These are phyloP conservation scores for Chlorella sp. DNA, from an alignment of 139 green algal genomes.

Conservation along the genomic window DNA sequence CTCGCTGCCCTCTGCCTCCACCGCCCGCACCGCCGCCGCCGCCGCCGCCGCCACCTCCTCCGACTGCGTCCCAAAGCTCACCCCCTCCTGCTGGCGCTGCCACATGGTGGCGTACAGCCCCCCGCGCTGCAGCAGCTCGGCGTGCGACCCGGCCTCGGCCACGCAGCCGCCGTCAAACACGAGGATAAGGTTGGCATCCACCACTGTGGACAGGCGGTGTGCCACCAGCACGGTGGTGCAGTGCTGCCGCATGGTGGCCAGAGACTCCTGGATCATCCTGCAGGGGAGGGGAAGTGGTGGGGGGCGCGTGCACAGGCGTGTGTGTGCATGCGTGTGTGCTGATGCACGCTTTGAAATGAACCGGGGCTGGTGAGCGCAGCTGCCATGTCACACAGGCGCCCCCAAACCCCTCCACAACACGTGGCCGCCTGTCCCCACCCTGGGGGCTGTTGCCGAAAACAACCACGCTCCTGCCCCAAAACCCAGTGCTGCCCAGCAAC, in stretches of 20 bases:
- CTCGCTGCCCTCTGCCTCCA: not conserved
- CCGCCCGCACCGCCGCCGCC: not conserved
- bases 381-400: no score
- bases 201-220: conserved; percentile 90
- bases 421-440: no score
- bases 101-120: conserved; percentile 84
- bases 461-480: not conserved
- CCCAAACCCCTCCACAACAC: not conserved
- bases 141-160: conserved; percentile 79
- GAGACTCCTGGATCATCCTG: conserved; percentile 45
- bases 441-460: no score
- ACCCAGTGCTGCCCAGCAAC: not conserved
- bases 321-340: not conserved
- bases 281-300: no score
- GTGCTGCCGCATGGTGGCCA: conserved; percentile 18
- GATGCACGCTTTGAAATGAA: no score
- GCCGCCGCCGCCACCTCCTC: conserved; percentile 4
- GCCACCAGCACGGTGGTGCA: conserved; percentile 91
- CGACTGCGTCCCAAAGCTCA: not conserved
- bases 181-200: conserved; percentile 71
- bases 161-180: conserved; percentile 62
- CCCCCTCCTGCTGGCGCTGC: conserved; percentile 68
- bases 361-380: no score
- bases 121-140: conserved; percentile 70
- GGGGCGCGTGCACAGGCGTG: no score